Evolutionary conservation across 2,329 filamentous ascomycete genomes (phyloP).

Genomic region (Monilinia polystroma): DNA sequence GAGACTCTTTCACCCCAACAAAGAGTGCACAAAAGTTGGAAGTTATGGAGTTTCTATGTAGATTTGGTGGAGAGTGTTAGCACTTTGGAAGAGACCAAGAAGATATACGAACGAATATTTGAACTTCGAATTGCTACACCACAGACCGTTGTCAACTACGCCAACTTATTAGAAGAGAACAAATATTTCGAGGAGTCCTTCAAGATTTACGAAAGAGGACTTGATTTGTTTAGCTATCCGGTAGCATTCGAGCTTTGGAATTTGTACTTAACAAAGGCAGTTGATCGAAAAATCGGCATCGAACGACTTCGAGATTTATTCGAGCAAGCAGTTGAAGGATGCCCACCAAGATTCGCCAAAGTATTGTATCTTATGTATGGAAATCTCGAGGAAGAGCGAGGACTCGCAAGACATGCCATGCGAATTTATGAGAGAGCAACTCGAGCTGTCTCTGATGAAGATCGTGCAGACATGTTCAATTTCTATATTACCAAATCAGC

Average conservation of each 20-base stretch:
- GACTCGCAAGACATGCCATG: conserved; percentile 94
- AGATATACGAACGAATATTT: conserved; percentile 96
- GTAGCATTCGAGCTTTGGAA: conserved; percentile 99
- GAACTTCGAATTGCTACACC: conserved; percentile 97
- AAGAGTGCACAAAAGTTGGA: conserved; percentile 98
- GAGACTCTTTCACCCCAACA: conserved; percentile 92
- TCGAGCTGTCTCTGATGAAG: conserved; percentile 89
- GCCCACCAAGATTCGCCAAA: conserved; percentile 94
- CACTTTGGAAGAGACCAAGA: conserved; percentile 85
- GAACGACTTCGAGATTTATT: conserved; percentile 93
- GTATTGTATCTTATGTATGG: conserved; percentile 98
- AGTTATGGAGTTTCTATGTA: conserved; percentile 98
- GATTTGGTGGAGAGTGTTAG: conserved; percentile 95
- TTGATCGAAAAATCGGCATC: conserved; percentile 93
- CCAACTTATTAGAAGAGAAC: conserved; percentile 90
- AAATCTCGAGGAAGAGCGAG: conserved; percentile 91
- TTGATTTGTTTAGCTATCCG: conserved; percentile 98
- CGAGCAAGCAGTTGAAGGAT: conserved; percentile 93
- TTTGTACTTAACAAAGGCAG: conserved; percentile 93
- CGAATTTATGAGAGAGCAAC: conserved; percentile 98
- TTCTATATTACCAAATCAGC: conserved; percentile 99
- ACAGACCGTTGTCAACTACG: conserved; percentile 97
- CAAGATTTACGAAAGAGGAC: conserved; percentile 92
- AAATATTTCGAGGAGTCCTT: conserved; percentile 97
- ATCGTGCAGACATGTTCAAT: conserved; percentile 96